phyloP scores from a whole-genome alignment of 2,329 filamentous ascomycete species.

The Apiospora rasikravindrae region DNA sequence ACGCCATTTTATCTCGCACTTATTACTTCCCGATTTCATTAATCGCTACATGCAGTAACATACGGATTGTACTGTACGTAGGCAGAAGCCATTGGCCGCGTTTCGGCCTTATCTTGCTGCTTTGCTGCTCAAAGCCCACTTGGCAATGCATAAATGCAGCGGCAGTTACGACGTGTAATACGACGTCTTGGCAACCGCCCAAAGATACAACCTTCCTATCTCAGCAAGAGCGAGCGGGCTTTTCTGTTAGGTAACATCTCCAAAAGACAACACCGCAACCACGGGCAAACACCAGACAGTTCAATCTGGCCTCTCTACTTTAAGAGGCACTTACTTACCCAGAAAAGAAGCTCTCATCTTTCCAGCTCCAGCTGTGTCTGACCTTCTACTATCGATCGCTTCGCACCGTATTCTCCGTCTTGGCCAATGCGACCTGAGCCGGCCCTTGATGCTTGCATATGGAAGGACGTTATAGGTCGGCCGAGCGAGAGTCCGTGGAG shows the following conservation, averaged over 20 bases:
- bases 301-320: not conserved
- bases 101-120: not conserved
- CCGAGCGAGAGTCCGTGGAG: not conserved
- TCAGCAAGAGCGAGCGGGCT: slow-evolving; percentile 1
- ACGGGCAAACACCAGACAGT: not conserved
- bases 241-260: not conserved
- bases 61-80: not conserved
- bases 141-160: not conserved
- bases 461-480: slow-evolving; percentile 1
- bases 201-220: slow-evolving; percentile 2
- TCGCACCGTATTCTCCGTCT: not conserved
- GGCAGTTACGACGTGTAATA: slow-evolving; percentile 10
- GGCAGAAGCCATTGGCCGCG: not conserved
- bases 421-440: slow-evolving; percentile 8
- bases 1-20: not conserved
- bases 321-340: too few relatives aligned
- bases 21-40: too few relatives aligned
- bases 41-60: too few relatives aligned
- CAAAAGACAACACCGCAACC: not conserved
- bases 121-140: not conserved
- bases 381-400: not conserved
- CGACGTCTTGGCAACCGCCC: not conserved
- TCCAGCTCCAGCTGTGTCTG: not conserved
- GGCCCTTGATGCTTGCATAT: not conserved
- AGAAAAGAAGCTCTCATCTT: too few relatives aligned